Evolutionary conservation across 345 rosid genomes (phyloP).

Genomic region (Citrus australasica): DNA sequence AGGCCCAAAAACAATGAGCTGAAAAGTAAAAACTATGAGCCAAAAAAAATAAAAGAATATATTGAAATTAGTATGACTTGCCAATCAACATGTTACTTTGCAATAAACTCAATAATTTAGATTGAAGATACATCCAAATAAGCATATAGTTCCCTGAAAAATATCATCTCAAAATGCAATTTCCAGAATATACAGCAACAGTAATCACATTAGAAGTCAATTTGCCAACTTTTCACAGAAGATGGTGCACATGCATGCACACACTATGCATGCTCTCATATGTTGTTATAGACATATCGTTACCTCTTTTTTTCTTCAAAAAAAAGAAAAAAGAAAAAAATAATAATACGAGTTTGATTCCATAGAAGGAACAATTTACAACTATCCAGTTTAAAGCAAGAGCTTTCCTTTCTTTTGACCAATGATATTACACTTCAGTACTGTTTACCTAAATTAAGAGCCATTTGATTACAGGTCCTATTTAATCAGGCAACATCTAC

Average conservation of each 20-base stretch:
- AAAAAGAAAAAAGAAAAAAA: too few relatives aligned
- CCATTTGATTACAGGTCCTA: background rate
- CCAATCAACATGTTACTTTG: background rate
- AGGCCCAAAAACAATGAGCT: background rate
- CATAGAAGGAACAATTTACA: background rate
- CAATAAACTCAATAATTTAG: background rate
- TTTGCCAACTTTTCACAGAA: background rate
- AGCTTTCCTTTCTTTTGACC: background rate
- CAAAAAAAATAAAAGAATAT: background rate
- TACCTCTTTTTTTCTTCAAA: background rate
- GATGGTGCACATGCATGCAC: background rate
- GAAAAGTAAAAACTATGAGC: background rate
- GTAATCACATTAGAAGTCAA: background rate
- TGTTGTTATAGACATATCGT: background rate
- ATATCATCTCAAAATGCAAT: background rate
- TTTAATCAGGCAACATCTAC: background rate
- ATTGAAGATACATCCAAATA: conserved; percentile 1
- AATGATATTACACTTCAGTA: background rate
- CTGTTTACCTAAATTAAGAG: background rate
- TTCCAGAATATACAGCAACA: background rate
- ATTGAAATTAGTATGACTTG: background rate
- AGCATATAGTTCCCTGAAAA: background rate
- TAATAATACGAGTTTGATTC: background rate
- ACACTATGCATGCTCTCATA: background rate
- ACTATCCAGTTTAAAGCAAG: background rate